Evolutionary conservation across 768 basidiomycete genomes (phyloP).

Genomic region (Leccinum subgranulosum): DNA sequence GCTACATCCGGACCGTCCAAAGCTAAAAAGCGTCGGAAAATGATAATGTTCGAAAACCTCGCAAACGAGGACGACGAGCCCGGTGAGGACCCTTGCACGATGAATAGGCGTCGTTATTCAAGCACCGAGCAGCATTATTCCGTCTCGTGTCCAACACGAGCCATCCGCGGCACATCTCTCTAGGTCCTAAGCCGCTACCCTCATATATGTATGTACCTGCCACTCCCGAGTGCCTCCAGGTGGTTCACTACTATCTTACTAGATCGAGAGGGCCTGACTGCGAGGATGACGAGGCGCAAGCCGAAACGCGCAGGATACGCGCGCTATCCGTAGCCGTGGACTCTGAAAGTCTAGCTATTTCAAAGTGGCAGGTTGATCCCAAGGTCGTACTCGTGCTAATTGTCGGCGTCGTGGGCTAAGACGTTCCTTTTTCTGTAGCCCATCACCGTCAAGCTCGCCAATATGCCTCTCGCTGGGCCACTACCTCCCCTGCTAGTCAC

Average conservation of each 20-base stretch:
- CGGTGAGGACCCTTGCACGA: neutral
- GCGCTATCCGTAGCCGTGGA: slow-evolving; percentile 43
- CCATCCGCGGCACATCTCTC: slow-evolving; percentile 37
- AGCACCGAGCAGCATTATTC: slow-evolving; percentile 35
- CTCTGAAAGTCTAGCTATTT: slow-evolving; percentile 17
- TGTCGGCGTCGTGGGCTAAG: neutral
- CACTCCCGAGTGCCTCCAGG: neutral
- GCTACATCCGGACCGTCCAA: neutral
- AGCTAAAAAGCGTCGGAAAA: slow-evolving; percentile 4
- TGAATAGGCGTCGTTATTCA: neutral
- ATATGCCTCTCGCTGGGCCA: neutral
- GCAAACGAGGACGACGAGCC: neutral
- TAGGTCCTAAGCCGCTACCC: slow-evolving; percentile 39
- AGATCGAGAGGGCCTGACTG: slow-evolving; percentile 48
- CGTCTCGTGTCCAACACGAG: slow-evolving; percentile 43
- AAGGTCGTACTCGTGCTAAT: slow-evolving; percentile 14
- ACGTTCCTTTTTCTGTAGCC: slow-evolving; percentile 7
- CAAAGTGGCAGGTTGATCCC: slow-evolving; percentile 11
- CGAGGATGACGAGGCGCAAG: slow-evolving; percentile 46
- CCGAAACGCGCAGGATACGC: slow-evolving; percentile 39
- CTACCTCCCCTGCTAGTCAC: slow-evolving; percentile 23
- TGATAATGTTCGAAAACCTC: neutral
- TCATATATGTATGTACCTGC: slow-evolving; percentile 33
- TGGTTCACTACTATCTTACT: neutral
- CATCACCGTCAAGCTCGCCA: neutral